Conservation (phyloP, 2,329 filamentous ascomycete species). For the Cladosporium sp. region DNA sequence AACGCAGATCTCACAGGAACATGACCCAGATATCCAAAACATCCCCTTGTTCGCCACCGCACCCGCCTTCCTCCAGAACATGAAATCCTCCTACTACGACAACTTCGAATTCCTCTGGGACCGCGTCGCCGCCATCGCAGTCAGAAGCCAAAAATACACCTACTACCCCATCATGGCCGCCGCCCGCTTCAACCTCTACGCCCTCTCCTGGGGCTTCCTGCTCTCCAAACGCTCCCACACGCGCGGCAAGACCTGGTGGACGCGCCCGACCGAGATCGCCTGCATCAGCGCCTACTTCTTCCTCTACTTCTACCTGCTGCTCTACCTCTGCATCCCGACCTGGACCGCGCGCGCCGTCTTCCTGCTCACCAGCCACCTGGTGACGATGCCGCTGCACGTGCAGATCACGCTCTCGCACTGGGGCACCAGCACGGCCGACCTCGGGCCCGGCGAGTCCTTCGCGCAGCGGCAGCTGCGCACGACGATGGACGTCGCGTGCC, state of each 20-base stretch:
- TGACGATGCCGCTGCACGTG: constrained; percentile 75
- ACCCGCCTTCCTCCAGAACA: constrained; percentile 66
- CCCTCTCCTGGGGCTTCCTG: constrained; percentile 72
- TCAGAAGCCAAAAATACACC: constrained; percentile 70
- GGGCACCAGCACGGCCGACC: constrained; percentile 79
- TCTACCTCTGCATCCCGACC: constrained; percentile 5
- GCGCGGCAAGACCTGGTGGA: constrained; percentile 75
- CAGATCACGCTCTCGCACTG: constrained; percentile 92
- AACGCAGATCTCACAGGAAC: constrained; percentile 22
- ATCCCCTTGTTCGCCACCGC: constrained; percentile 84
- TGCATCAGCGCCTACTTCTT: constrained; percentile 78
- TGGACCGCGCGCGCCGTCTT: constrained; percentile 43
- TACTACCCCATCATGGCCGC: constrained; percentile 79
- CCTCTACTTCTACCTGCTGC: constrained; percentile 47
- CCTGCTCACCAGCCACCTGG: constrained; percentile 71
- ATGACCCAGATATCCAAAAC: constrained; percentile 45
- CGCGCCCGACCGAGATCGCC: constrained; percentile 69
- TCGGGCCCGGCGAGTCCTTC: constrained; percentile 79
- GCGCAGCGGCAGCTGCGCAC: constrained; percentile 86
- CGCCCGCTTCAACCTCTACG: constrained; percentile 82
- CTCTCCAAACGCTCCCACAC: constrained; percentile 62
- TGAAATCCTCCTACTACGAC: constrained; percentile 79
- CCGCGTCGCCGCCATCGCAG: constrained; percentile 59
- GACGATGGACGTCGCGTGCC: constrained; percentile 64
- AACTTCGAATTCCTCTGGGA: constrained; percentile 69